Percentiles rank a stretch among this genome's conserved stretches.
These are phyloP conservation scores for Naganishia friedmannii DNA, from an alignment of 768 basidiomycete species.

Conservation along the genomic window DNA sequence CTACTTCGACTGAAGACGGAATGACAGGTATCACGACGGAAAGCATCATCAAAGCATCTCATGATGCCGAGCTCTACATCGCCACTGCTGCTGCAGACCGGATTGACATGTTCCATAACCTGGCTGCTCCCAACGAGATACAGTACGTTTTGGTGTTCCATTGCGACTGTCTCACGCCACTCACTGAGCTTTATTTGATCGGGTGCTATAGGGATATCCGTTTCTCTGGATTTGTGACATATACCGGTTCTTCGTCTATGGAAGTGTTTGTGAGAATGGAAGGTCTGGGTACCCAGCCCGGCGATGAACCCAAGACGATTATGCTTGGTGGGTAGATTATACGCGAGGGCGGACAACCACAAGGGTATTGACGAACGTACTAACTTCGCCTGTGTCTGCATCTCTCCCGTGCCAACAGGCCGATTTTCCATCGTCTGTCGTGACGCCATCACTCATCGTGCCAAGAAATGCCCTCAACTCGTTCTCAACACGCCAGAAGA, in stretches of 20 bases:
- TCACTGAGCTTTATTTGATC: neutral
- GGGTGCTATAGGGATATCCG: slow-evolving; percentile 58
- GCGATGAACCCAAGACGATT: slow-evolving; percentile 60
- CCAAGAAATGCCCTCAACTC: slow-evolving; percentile 65
- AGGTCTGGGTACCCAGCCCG: slow-evolving; percentile 55
- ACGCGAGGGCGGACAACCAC: neutral
- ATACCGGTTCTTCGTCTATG: slow-evolving; percentile 72
- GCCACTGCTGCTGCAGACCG: slow-evolving; percentile 81
- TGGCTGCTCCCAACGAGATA: slow-evolving; percentile 41
- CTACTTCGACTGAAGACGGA: slow-evolving; percentile 11
- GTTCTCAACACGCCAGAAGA: slow-evolving; percentile 64
- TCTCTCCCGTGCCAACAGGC: slow-evolving; percentile 55
- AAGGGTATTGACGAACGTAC: neutral
- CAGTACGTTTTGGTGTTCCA: slow-evolving; percentile 33
- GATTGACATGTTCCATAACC: slow-evolving; percentile 49
- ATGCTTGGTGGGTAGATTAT: slow-evolving; percentile 59
- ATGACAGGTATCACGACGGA: slow-evolving; percentile 59
- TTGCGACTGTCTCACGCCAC: neutral
- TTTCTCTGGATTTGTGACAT: slow-evolving; percentile 75
- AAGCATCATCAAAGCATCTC: slow-evolving; percentile 55
- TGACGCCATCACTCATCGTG: slow-evolving; percentile 65
- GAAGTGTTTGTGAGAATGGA: slow-evolving; percentile 86
- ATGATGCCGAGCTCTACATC: slow-evolving; percentile 70
- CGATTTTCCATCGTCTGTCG: slow-evolving; percentile 88
- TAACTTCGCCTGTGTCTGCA: neutral